Percentiles rank a stretch among this genome's conserved stretches.
Evolutionary conservation across 2,329 filamentous ascomycete genomes (phyloP).

Genomic region (Nigrospora osmanthi): DNA sequence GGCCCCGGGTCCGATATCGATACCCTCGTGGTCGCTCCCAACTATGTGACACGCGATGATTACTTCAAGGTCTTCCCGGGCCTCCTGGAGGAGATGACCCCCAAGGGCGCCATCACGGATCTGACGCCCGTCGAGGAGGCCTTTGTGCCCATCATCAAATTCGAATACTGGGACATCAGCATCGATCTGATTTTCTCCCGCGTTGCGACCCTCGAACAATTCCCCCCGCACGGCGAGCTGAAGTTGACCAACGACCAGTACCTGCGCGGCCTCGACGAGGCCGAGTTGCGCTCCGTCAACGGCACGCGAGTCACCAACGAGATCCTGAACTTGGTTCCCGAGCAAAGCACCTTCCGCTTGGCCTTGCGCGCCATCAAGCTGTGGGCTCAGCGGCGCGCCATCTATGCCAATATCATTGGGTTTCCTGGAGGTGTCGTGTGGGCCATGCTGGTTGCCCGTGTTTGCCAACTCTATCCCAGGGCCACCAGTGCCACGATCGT

Average conservation of each 20-base stretch:
- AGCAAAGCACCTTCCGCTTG: slow-evolving; percentile 81
- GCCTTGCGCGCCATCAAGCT: slow-evolving; percentile 90
- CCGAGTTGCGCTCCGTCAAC: slow-evolving; percentile 82
- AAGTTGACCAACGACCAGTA: slow-evolving; percentile 77
- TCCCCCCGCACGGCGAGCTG: slow-evolving; percentile 60
- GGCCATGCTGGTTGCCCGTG: slow-evolving; percentile 93
- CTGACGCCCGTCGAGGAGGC: slow-evolving; percentile 81
- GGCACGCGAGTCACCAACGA: slow-evolving; percentile 92
- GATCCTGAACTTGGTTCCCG: slow-evolving; percentile 80
- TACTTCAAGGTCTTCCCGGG: slow-evolving; percentile 89
- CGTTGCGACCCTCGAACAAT: slow-evolving; percentile 60
- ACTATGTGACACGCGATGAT: slow-evolving; percentile 80
- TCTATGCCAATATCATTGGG: slow-evolving; percentile 94
- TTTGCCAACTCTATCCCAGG: slow-evolving; percentile 93
- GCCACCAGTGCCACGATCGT: slow-evolving; percentile 85
- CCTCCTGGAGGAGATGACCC: slow-evolving; percentile 68
- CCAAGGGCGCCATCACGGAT: slow-evolving; percentile 73
- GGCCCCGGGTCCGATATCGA: slow-evolving; percentile 97
- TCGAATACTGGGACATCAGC: slow-evolving; percentile 83
- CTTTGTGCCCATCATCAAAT: slow-evolving; percentile 95
- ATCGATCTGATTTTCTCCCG: slow-evolving; percentile 90
- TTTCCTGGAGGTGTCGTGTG: slow-evolving; percentile 96
- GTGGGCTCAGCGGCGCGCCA: slow-evolving; percentile 86
- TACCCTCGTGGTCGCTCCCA: slow-evolving; percentile 85
- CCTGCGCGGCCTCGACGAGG: slow-evolving; percentile 78